Base-by-base conservation (phyloP, 495 filamentous ascomycete genomes). In the Penicillium verhagenii region DNA sequence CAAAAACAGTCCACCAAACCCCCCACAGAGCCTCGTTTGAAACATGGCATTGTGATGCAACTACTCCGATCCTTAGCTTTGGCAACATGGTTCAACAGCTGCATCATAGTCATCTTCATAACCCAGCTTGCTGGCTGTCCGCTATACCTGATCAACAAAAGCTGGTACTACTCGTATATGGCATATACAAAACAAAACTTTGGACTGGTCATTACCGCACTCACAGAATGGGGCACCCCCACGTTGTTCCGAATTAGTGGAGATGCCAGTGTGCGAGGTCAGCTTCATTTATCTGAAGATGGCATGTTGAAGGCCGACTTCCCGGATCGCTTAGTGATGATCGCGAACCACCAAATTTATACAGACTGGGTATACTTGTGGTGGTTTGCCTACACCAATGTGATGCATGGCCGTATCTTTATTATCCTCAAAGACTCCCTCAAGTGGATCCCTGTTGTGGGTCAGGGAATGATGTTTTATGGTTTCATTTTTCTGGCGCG, bases 321-420 rank as follows among this genome's bases (percentile, higher is more conserved):
- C 52, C 81, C 82, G 6, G 80, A 86, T 64, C 75, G 85, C 18
- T 59, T 86, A 49, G 77, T 88, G 43, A 50, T 88, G 65, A 84
- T 88, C 47, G 75, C 85, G 10, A 88, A 88, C 47, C 85, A 88
- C 58, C 84, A 87, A 63, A 80, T 88, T 10, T 88, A 88, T 65
- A 86, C 84, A 8, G 85, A 88, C 50, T 88, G 85, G 85, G 71
- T 87, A 8, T 88, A 88, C 61, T 74, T 88, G 1, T 88, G 85
- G 85, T 88, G 85, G 85, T 70, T 83, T 35, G 79, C 82, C 11
- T 88, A 87, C 58, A 81, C 84, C 2, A 79, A 80, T 50, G 56
- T 59, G 21, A 87, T 84, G 82, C 85, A 88, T 59, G 85, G 85
- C 6, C 84, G 83, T 46, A 71, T 88, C 58, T 88, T 80, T 63